Evolutionary conservation across 2,329 filamentous ascomycete species (phyloP), one percentile per base, ranked within the genome.

Genomic region (Sporothrix brunneoviolacea): DNA sequence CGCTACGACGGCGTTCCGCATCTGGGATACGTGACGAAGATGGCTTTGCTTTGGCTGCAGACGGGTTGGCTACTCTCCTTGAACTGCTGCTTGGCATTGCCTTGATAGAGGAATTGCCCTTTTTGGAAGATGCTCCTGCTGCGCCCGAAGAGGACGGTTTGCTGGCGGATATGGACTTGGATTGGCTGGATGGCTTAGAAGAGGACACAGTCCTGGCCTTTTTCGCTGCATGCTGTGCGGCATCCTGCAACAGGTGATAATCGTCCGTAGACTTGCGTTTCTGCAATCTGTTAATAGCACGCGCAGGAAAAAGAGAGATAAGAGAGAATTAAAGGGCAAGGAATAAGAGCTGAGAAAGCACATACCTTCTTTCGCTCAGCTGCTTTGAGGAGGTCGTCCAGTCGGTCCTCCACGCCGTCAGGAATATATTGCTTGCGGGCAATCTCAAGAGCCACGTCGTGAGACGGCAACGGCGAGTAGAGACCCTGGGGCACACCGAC

Each of bases 391-490:
- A 82, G 66, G 18, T 83, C 80, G 58, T 96, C 91, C 24, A 97
- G 73, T 48, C 79, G 76, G 53, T 91, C 85, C 36, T 88, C 85
- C 16, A 88, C 67, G 21, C 84, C 85, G 13, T 90, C 84, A 1
- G 88, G 84, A 10, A 95, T 76, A 64, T 86, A 95, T 52, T 86
- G 84, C 72, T 86, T 94, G 65, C 89, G 84, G 0, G 91, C 89
- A 61, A 95, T 90, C 60, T 88, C 81, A 62, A 93, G 86, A 1
- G 91, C 91, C 43, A 82, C 79, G 27, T 84, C 80, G 60, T 94
- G 90, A 54, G 80, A 88, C 18, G 83, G 78, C 56, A 97, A 76
- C 4, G 82, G 74, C 15, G 77, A 77, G 65, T 93, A 97, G 15
- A 97, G 75, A 1, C 86, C 86, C 24, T 80, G 78, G 0, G 93